Conservation (phyloP, 148 eudicot species). For the Rhododendron kiyosumense region DNA sequence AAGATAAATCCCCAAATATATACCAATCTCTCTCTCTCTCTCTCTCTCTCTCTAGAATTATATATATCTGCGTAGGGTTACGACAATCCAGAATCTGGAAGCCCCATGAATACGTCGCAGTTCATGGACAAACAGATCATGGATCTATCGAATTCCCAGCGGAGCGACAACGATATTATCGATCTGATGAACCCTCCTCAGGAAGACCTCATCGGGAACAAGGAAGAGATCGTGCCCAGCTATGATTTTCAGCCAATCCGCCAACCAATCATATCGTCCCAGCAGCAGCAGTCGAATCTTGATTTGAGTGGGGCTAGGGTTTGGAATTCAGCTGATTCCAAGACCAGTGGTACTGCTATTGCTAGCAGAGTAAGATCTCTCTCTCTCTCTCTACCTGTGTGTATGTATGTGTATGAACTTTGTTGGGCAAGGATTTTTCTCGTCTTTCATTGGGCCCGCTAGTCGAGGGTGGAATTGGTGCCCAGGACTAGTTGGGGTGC, state of each 20-base stretch:
- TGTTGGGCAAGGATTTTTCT: background rate
- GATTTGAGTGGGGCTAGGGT: conserved; percentile 32
- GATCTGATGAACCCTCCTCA: conserved; percentile 63
- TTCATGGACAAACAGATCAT: conserved; percentile 96
- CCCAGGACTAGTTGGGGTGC: background rate
- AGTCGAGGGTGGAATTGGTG: background rate
- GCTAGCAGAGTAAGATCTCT: conserved; percentile 34
- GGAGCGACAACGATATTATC: conserved; percentile 42
- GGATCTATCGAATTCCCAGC: conserved; percentile 81
- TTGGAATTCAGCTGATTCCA: conserved; percentile 61
- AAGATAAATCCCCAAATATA: background rate
- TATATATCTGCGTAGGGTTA: background rate
- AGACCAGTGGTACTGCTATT: conserved; percentile 20
- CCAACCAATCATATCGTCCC: conserved; percentile 20
- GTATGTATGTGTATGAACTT: background rate
- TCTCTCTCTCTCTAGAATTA: background rate
- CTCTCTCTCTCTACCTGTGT: background rate
- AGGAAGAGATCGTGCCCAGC: conserved; percentile 63
- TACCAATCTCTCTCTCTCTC: background rate
- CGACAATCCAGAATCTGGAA: background rate
- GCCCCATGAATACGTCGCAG: conserved; percentile 72
- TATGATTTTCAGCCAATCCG: conserved; percentile 90
- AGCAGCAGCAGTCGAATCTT: conserved; percentile 16
- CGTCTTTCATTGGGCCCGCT: background rate
- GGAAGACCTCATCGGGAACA: conserved; percentile 31